These are phyloP conservation scores for Russula sp. DNA, from an alignment of 768 basidiomycete species.

Conservation along the genomic window DNA sequence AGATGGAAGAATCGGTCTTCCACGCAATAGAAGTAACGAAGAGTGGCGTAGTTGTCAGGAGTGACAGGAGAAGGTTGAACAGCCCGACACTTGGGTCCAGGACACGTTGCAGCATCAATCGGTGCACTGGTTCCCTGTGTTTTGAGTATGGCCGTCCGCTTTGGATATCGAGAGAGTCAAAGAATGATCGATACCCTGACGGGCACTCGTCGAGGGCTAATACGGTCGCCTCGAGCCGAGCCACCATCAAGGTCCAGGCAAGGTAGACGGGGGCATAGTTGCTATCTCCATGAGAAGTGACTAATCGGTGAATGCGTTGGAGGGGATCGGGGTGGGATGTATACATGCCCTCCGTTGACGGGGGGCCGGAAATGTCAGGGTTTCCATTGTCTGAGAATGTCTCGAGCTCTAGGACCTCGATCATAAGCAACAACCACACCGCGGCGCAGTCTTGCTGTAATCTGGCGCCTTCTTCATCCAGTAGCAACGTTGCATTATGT, in stretches of 20 bases:
- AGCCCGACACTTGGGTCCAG: slow-evolving; percentile 55
- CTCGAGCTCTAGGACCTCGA: slow-evolving; percentile 81
- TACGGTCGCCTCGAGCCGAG: slow-evolving; percentile 47
- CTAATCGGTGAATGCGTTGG: slow-evolving; percentile 59
- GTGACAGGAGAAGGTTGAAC: slow-evolving; percentile 47
- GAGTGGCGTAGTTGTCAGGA: slow-evolving; percentile 65
- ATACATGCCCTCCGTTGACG: slow-evolving; percentile 47
- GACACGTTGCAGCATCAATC: slow-evolving; percentile 53
- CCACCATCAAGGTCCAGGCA: slow-evolving; percentile 81
- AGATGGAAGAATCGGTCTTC: slow-evolving; percentile 60
- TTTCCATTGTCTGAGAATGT: slow-evolving; percentile 47
- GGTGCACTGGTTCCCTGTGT: slow-evolving; percentile 49
- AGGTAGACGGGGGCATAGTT: slow-evolving; percentile 69
- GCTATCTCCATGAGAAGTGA: slow-evolving; percentile 51
- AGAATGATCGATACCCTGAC: slow-evolving; percentile 47
- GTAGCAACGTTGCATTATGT: slow-evolving; percentile 52
- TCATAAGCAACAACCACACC: slow-evolving; percentile 70
- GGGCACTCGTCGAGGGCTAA: slow-evolving; percentile 47
- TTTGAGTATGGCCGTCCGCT: slow-evolving; percentile 42
- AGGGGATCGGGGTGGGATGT: slow-evolving; percentile 57
- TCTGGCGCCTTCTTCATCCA: slow-evolving; percentile 69
- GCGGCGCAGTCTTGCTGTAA: slow-evolving; percentile 62
- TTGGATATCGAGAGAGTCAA: slow-evolving; percentile 45
- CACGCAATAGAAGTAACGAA: slow-evolving; percentile 71
- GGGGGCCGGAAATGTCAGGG: slow-evolving; percentile 48